These are phyloP conservation scores for Filobasidium uniguttulatum DNA, from an alignment of 1,284 basidiomycete genomes.

Conservation along the genomic window DNA sequence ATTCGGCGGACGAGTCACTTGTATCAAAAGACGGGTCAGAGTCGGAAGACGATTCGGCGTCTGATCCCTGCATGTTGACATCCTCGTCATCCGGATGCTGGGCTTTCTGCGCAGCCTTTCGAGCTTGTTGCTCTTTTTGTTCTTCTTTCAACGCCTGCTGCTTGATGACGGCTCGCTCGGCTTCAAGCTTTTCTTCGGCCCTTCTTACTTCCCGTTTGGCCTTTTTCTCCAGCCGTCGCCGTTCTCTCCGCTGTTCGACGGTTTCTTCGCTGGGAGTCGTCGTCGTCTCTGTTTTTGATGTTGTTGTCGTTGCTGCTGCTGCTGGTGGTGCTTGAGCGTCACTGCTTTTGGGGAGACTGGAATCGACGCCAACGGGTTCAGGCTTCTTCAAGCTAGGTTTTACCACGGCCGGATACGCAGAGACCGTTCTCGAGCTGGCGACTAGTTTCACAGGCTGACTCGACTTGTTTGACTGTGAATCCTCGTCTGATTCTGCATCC, in stretches of 20 bases:
- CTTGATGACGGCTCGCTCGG: slow-evolving; percentile 6
- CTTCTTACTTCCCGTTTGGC: slow-evolving; percentile 4
- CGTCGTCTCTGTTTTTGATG: too few relatives aligned
- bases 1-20: slow-evolving; percentile 19
- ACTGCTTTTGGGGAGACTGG: not conserved
- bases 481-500: slow-evolving; percentile 15
- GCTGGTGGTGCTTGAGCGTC: too few relatives aligned
- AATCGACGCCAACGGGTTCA: slow-evolving; percentile 11
- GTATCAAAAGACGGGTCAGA: slow-evolving; percentile 15
- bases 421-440: not conserved
- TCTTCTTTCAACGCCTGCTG: not conserved
- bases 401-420: not conserved
- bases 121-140: not conserved
- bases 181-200: slow-evolving; percentile 10
- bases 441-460: not conserved
- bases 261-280: slow-evolving; percentile 11
- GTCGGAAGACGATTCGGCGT: slow-evolving; percentile 14
- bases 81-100: slow-evolving; percentile 7
- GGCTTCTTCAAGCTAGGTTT: not conserved
- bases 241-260: slow-evolving; percentile 14
- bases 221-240: slow-evolving; percentile 14
- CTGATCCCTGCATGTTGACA: slow-evolving; percentile 12
- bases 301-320: too few relatives aligned
- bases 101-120: slow-evolving; percentile 13
- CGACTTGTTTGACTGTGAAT: slow-evolving; percentile 18